Base-by-base conservation (phyloP, 331 rosid genomes). In the Dryas integrifolia region DNA sequence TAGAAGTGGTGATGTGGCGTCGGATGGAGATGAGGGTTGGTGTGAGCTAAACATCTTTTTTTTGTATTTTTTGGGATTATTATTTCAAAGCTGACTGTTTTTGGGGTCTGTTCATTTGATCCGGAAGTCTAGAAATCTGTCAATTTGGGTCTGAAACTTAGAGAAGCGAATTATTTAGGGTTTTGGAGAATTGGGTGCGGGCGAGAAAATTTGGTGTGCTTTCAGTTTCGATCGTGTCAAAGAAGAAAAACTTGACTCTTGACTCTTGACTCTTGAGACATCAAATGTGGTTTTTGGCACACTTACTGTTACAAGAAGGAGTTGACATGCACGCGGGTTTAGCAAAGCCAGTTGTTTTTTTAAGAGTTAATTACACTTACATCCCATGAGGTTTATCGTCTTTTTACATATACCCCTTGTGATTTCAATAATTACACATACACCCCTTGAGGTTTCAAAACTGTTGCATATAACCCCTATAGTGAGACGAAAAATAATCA, bases 1-100 rank as follows among this genome's bases (percentile, higher is more conserved):
- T 58, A 92, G 93, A 43, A 94, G 90, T 43, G 98, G 96, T 1
- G 87, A 75, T 13, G 75, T 65, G 70, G 87, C 75, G 48, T 74
- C 76, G 45, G 78, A 58, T 15, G 73, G 60, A 48, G 87, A 12
- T 7, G 90, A 41, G 1, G 78, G 70, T 14, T 83, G 51, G 63
- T 9, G 48, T 21, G 91, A 63, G 70, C 35, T 76, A 46, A 58
- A 45, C 75, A 71, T 70, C 39, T 30, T 11, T 3, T 7, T 69
- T 51, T 52, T 11, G 74, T 4, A 50, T 7, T 38, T 14, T 51
- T 10, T 38, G 64, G 40, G 47, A 5, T 44, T 44, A 5, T 44
- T 21, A 43, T 44, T 13, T 26, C 16, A 64, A 68, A 7, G 30
- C 58, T 67, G 30, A 49, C 14, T 67, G 62, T 1, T n/a, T n/a